phyloP scores from a whole-genome alignment of 2,329 filamentous ascomycete species.

The Scedosporium apiospermum region DNA sequence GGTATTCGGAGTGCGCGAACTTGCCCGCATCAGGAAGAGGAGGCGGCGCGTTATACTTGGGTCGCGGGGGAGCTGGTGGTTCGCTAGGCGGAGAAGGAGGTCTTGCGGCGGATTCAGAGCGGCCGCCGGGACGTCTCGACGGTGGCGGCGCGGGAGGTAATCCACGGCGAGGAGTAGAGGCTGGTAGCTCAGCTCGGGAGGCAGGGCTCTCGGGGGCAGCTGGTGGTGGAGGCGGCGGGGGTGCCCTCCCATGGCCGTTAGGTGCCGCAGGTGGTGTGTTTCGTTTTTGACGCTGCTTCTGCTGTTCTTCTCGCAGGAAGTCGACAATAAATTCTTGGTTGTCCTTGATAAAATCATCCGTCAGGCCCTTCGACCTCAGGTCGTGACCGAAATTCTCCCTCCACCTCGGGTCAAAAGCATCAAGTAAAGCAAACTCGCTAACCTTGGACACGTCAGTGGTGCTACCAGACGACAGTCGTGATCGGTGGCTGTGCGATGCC shows the following conservation, averaged over 20 bases:
- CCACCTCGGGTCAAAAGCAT: constrained; percentile 57
- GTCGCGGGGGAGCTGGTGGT: constrained; percentile 46
- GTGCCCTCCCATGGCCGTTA: constrained; percentile 10
- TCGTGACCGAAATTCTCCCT: constrained; percentile 57
- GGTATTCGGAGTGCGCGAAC: constrained; percentile 49
- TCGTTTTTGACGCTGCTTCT: constrained; percentile 22
- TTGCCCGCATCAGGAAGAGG: constrained; percentile 85
- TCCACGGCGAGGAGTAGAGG: constrained; percentile 20
- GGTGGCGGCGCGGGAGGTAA: constrained; percentile 44
- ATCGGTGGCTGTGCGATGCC: constrained; percentile 23
- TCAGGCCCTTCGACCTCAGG: constrained; percentile 51
- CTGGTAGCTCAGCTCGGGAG: constrained; percentile 12
- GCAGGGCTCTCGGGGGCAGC: constrained; percentile 23
- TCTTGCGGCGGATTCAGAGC: constrained; percentile 44
- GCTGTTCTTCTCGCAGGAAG: constrained; percentile 50
- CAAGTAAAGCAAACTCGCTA: constrained; percentile 52
- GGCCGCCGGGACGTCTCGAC: constrained; percentile 38
- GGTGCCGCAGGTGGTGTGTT: constrained; percentile 9
- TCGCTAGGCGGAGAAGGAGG: constrained; percentile 54
- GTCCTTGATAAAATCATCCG: constrained; percentile 56
- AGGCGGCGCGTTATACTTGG: constrained; percentile 75
- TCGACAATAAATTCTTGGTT: constrained; percentile 61
- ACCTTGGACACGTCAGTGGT: constrained; percentile 28
- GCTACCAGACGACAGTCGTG: constrained; percentile 33
- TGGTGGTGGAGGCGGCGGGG: constrained; percentile 16